Conservation (phyloP, 129 eudicot species). For the Artemisia annua region DNA sequence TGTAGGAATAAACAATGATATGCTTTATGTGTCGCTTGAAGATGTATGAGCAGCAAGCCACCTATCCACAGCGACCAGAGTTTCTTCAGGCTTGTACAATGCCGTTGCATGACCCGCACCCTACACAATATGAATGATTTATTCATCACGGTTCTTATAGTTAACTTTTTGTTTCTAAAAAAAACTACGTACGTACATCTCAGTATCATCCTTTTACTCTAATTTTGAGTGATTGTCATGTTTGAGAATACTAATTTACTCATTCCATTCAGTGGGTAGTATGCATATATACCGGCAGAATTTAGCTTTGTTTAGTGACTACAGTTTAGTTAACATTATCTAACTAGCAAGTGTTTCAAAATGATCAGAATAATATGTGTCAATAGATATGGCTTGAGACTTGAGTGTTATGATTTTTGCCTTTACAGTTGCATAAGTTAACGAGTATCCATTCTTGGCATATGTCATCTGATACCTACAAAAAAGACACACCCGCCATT, state of each 20-base stretch:
- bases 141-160: neutral
- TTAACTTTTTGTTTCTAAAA: neutral
- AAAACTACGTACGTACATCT: too few species aligned
- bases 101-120: constrained; percentile 35
- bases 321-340: too few species aligned
- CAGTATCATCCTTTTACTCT: too few species aligned
- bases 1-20: too few species aligned
- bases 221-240: too few species aligned
- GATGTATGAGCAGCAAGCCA: constrained; percentile 28
- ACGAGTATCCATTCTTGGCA: constrained; percentile 14
- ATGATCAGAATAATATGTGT: neutral
- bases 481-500: neutral
- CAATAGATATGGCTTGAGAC: too few species aligned
- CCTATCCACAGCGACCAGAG: constrained; percentile 8
- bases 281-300: too few species aligned
- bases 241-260: too few species aligned
- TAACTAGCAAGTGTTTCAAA: too few species aligned
- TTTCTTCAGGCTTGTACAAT: constrained; percentile 32
- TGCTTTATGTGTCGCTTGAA: neutral
- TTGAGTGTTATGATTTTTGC: constrained; percentile 8
- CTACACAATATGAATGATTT: neutral
- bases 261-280: too few species aligned
- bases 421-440: constrained; percentile 35
- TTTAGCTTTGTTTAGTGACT: too few species aligned
- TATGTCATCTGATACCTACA: constrained; percentile 29